Percentiles rank a stretch among this genome's conserved stretches.
Evolutionary conservation across 192 early-diverging fungal species (phyloP).

Genomic region (Backusella circina): DNA sequence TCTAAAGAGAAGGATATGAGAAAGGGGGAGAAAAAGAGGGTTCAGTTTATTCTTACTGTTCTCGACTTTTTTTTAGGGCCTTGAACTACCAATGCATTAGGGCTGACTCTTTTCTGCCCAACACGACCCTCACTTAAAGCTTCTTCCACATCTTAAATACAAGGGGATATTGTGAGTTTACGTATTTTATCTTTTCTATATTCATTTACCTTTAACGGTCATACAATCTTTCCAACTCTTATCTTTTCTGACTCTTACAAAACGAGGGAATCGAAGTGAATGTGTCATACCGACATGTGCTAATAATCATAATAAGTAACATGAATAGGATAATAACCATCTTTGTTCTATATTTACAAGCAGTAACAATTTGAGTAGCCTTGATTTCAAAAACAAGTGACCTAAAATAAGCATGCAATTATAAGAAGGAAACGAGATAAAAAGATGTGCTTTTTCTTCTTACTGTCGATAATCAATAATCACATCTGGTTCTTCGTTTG

Average conservation of each 20-base stretch:
- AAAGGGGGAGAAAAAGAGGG: not conserved
- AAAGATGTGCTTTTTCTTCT: not conserved
- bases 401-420: not conserved
- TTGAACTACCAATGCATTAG: not conserved
- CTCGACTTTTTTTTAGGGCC: not conserved
- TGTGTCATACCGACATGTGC: slow-evolving; percentile 53
- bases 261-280: slow-evolving; percentile 79
- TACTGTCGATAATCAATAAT: slow-evolving; percentile 3
- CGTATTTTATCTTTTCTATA: not conserved
- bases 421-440: no score
- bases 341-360: not conserved
- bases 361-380: slow-evolving; percentile 58
- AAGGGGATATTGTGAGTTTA: not conserved
- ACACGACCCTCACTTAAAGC: not conserved
- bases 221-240: slow-evolving; percentile 49
- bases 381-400: slow-evolving; percentile 66
- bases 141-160: not conserved
- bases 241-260: slow-evolving; percentile 61
- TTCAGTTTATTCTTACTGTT: not conserved
- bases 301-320: slow-evolving; percentile 1
- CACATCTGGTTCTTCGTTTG: not conserved
- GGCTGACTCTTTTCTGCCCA: not conserved
- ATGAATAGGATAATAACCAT: not conserved
- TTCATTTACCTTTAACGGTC: slow-evolving; percentile 36
- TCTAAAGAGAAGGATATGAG: not conserved